Conservation (phyloP, 2,329 filamentous ascomycete genomes). For the Fusarium sp. region DNA sequence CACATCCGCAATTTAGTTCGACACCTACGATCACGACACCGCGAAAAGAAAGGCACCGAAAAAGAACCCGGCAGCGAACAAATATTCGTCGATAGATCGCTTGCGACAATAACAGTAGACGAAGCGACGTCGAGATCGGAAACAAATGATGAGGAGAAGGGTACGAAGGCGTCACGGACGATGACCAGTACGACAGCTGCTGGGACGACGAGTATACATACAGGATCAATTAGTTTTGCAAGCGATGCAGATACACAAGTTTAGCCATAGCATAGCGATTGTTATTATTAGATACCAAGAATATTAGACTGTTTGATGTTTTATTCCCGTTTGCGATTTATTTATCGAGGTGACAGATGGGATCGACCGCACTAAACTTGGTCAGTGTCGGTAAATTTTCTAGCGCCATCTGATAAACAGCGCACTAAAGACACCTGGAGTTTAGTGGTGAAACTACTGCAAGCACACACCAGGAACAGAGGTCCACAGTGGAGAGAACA, state of each 20-base stretch:
- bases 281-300: not conserved
- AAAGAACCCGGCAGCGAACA: not conserved
- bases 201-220: not conserved
- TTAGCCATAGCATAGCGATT: not conserved
- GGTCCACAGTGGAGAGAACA: constrained; percentile 18
- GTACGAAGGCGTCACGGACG: not conserved
- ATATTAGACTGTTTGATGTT: not conserved
- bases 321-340: not conserved
- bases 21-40: not conserved
- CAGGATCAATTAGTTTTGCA: not conserved
- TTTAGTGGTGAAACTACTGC: constrained; percentile 4
- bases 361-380: constrained; percentile 13
- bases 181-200: not conserved
- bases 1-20: constrained; percentile 16
- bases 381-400: not conserved
- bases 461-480: constrained; percentile 17
- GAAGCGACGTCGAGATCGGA: not conserved
- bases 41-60: not conserved
- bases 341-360: not conserved
- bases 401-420: constrained; percentile 24
- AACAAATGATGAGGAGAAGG: not conserved
- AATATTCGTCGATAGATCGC: constrained; percentile 26
- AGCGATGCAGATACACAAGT: constrained; percentile 24
- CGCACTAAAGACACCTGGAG: not conserved
- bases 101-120: not conserved